These are phyloP conservation scores for Colletotrichum tamarilloi DNA, from an alignment of 2,329 filamentous ascomycete genomes.

Conservation along the genomic window DNA sequence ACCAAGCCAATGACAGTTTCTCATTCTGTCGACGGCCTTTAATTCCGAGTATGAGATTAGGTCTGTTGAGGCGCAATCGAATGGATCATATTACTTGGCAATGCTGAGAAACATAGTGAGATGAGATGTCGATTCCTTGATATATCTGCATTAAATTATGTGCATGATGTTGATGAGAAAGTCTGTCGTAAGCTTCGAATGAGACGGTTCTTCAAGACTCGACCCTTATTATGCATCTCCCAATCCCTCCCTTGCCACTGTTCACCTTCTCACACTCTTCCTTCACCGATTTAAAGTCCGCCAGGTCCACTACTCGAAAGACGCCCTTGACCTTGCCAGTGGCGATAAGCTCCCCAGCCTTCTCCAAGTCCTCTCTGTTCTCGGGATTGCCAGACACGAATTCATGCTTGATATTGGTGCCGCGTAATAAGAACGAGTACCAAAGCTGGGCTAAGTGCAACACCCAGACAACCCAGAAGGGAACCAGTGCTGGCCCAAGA, in stretches of 20 bases:
- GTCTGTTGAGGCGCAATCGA: not conserved
- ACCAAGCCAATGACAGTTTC: not conserved
- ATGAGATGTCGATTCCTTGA: not conserved
- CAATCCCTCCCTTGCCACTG: conserved; percentile 54
- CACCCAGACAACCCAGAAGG: conserved; percentile 51
- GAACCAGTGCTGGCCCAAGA: conserved; percentile 45
- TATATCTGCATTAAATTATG: not conserved
- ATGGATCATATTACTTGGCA: accelerated
- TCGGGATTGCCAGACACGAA: conserved; percentile 58
- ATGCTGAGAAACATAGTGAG: not conserved
- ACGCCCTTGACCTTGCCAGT: conserved; percentile 56
- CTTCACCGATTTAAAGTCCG: conserved; percentile 55
- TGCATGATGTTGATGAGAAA: not conserved
- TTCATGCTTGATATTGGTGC: conserved; percentile 56
- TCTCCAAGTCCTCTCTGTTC: conserved; percentile 54
- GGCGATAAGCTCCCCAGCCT: conserved; percentile 52
- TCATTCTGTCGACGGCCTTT: not conserved
- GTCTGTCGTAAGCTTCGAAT: too few species aligned
- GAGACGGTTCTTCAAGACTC: not conserved
- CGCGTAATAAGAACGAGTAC: conserved; percentile 54
- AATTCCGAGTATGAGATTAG: not conserved
- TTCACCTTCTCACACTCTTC: conserved; percentile 53
- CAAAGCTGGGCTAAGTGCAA: conserved; percentile 50
- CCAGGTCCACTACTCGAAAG: conserved; percentile 52
- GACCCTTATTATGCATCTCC: conserved; percentile 52